Conservation (phyloP, 2,329 filamentous ascomycete species). For the Didymella keratinophila region DNA sequence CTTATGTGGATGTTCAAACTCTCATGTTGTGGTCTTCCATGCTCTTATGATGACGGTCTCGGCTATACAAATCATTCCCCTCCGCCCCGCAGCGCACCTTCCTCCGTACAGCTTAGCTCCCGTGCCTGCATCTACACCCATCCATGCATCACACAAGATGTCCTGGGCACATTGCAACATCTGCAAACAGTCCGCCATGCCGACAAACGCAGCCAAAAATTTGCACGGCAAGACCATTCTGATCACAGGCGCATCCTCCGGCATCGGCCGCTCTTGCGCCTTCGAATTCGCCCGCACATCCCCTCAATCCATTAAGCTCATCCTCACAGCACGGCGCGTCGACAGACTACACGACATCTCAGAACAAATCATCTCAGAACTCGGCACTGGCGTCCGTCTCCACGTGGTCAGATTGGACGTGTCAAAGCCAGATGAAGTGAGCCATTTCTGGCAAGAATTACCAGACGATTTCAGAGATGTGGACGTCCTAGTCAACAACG, state of each 20-base stretch:
- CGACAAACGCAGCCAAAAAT: conserved; percentile 66
- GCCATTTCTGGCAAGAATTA: conserved; percentile 71
- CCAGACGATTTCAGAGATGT: conserved; percentile 83
- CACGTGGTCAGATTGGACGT: conserved; percentile 85
- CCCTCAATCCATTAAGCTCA: conserved; percentile 76
- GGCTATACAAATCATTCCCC: neutral
- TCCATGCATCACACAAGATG: neutral
- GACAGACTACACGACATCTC: conserved; percentile 78
- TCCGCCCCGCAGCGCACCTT: conserved; percentile 14
- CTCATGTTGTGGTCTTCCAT: neutral
- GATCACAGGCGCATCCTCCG: conserved; percentile 89
- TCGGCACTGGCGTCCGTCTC: conserved; percentile 69
- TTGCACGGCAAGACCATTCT: conserved; percentile 89
- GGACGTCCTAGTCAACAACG: conserved; percentile 92
- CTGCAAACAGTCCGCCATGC: conserved; percentile 7
- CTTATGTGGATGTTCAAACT: neutral
- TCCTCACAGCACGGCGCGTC: conserved; percentile 82
- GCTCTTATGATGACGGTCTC: neutral
- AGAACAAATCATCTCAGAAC: conserved; percentile 74
- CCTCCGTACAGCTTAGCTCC: conserved; percentile 4
- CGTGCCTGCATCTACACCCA: neutral
- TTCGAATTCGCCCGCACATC: conserved; percentile 88
- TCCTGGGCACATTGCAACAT: neutral
- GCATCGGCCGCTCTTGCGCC: conserved; percentile 82
- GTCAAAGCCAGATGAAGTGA: conserved; percentile 75